These are phyloP conservation scores for Hypoxylon cercidicola DNA, from an alignment of 495 filamentous ascomycete species.

Conservation along the genomic window DNA sequence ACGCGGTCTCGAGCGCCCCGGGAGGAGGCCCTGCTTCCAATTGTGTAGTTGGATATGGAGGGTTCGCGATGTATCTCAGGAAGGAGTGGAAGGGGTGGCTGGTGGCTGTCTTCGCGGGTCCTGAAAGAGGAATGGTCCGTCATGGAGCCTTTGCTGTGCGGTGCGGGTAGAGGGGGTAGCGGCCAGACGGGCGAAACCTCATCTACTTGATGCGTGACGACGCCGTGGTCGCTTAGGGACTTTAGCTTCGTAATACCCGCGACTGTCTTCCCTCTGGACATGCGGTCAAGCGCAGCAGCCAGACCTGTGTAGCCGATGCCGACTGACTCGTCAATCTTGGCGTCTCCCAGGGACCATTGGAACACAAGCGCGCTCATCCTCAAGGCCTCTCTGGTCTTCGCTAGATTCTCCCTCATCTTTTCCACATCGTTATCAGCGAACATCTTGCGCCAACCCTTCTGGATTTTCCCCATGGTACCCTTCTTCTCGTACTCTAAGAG, in stretches of 20 bases:
- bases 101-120: slow-evolving; percentile 9
- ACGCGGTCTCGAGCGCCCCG: slow-evolving; percentile 31
- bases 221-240: slow-evolving; percentile 25
- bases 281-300: slow-evolving; percentile 55
- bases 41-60: slow-evolving; percentile 41
- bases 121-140: slow-evolving; percentile 21
- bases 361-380: slow-evolving; percentile 58
- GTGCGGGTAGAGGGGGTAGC: slow-evolving; percentile 15
- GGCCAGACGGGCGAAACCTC: slow-evolving; percentile 31
- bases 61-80: slow-evolving; percentile 43
- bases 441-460: slow-evolving; percentile 61
- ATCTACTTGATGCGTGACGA: slow-evolving; percentile 27
- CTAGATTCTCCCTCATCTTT: slow-evolving; percentile 52
- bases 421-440: slow-evolving; percentile 56
- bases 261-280: slow-evolving; percentile 43
- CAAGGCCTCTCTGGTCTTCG: slow-evolving; percentile 51
- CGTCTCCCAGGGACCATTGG: slow-evolving; percentile 56
- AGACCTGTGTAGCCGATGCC: slow-evolving; percentile 61
- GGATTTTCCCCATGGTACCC: slow-evolving; percentile 58
- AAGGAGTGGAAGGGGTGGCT: slow-evolving; percentile 17
- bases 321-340: slow-evolving; percentile 51
- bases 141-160: slow-evolving; percentile 29
- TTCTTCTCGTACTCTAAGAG: slow-evolving; percentile 60
- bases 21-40: slow-evolving; percentile 28
- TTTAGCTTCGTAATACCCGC: slow-evolving; percentile 38